phyloP scores from a whole-genome alignment of 1,284 basidiomycete genomes.

The Fomitopsis betulina region DNA sequence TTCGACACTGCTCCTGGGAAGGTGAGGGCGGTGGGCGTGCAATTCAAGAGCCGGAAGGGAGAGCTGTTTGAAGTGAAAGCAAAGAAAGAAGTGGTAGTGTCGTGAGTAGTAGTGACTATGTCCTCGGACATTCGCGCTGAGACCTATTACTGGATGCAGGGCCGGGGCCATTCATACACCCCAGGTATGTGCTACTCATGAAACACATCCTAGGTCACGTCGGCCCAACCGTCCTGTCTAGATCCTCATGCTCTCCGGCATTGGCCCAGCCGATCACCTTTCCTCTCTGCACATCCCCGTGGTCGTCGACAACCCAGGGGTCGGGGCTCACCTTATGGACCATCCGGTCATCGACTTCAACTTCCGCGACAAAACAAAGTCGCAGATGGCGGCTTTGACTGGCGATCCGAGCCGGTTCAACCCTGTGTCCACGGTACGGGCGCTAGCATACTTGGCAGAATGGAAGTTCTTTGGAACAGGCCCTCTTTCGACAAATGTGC shows the following conservation, averaged over 20 bases:
- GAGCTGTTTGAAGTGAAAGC: constrained; percentile 40
- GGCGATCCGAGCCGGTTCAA: constrained; percentile 19
- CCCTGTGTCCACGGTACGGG: neutral
- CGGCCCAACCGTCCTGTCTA: constrained; percentile 20
- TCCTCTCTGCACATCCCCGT: constrained; percentile 42
- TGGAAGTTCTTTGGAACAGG: constrained; percentile 44
- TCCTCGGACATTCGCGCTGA: neutral
- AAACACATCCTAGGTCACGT: neutral
- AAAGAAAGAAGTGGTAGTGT: constrained; percentile 57
- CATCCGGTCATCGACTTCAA: constrained; percentile 47
- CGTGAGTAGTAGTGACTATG: constrained; percentile 35
- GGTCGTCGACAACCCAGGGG: constrained; percentile 50
- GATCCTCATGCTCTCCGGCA: constrained; percentile 68
- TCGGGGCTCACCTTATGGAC: constrained; percentile 57
- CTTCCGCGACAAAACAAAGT: constrained; percentile 42
- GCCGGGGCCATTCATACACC: constrained; percentile 63
- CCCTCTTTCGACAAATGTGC: constrained; percentile 51
- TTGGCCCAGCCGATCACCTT: constrained; percentile 58
- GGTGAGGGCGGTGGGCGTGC: constrained; percentile 53
- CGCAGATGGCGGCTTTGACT: constrained; percentile 19
- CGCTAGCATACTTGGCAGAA: constrained; percentile 31
- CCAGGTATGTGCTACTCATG: constrained; percentile 32
- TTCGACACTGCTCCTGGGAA: constrained; percentile 40
- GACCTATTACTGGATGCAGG: constrained; percentile 27
- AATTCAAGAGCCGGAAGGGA: constrained; percentile 41